Evolutionary conservation across 257 asterid species (phyloP), one percentile per base, ranked within the genome.

Genomic region (Nicotiana obtusifolia): DNA sequence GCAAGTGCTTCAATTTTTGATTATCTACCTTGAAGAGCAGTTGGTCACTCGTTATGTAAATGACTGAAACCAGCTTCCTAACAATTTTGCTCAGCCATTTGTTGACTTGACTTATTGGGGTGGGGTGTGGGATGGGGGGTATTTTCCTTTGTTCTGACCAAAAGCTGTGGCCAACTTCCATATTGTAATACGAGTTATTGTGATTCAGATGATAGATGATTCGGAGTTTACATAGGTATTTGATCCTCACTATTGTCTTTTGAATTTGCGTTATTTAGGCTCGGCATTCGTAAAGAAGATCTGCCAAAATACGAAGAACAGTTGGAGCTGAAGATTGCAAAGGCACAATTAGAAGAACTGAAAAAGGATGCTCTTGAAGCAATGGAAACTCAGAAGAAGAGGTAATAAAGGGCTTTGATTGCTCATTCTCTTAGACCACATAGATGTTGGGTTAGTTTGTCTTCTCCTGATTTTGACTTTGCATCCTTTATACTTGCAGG

Each of bases 361-460:
- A 89, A 93, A 88, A 95, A 95, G 90, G 97, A 93, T 44, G 92
- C 90, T 47, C 4, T 86, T 76, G 98, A 95, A 83, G 99, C 98
- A 81, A 95, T 95, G 99, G 98, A 92, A 37, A 90, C 98, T 80
- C 98, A 95, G 86, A 92, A 90, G 91, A 92, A 94, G 87, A 71
- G 94, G 97, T 94, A 91, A 57, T 26, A 44, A 28, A 35, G 24
- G 81, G 65, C 49, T 53, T 62, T 64, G 35, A 59, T 59, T 59
- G 33, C 17, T 49, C 15, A 10, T 15, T 80, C 35, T 16, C 59
- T 35, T 44, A 26, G 15, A 71, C 68, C 52, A 31, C 71, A 20
- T 20, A 54, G 52, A 14, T 35, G n/a, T 20, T 20, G 33, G 33
- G 31, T 28, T 37, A 24, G 9, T 20, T 41, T 59, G n/a, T 62